A percentile compares a stretch with the other conserved stretches of the same genome.
phyloP scores from a whole-genome alignment of 2,329 filamentous ascomycete genomes.

The Tolypocladium inflatum region DNA sequence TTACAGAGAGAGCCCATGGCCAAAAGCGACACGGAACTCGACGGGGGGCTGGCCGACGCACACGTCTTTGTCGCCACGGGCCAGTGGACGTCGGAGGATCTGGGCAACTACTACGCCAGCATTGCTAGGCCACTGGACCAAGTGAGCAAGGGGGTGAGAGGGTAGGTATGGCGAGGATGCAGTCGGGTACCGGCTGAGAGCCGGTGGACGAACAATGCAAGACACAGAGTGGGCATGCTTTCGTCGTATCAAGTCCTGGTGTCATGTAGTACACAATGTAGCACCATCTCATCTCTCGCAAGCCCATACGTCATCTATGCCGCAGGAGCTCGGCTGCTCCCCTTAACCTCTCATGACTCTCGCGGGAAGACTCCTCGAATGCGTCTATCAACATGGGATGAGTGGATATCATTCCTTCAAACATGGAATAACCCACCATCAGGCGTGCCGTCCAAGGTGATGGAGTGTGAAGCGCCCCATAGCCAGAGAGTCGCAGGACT shows the following conservation, averaged over 20 bases:
- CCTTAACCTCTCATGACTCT: constrained; percentile 5
- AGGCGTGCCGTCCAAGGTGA: constrained; percentile 10
- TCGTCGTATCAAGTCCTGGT: too few species aligned
- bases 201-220: too few species aligned
- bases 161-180: too few species aligned
- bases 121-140: constrained; percentile 2
- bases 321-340: constrained; percentile 2
- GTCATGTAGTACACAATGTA: too few species aligned
- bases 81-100: constrained; percentile 9
- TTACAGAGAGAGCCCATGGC: constrained; percentile 2
- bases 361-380: constrained; percentile 3
- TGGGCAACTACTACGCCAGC: constrained; percentile 7
- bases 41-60: constrained; percentile 5
- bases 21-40: neutral
- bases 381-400: neutral
- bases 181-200: too few species aligned
- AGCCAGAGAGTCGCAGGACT: constrained; percentile 11
- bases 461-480: constrained; percentile 9
- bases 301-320: neutral
- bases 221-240: too few species aligned
- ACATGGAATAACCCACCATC: constrained; percentile 5
- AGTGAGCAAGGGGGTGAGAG: too few species aligned
- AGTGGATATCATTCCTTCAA: neutral
- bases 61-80: constrained; percentile 8
- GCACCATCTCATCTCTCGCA: too few species aligned